A percentile compares a stretch with the other conserved stretches of the same genome.
Conservation (phyloP, 129 eudicot genomes). For the Ambrosia artemisiifolia region DNA sequence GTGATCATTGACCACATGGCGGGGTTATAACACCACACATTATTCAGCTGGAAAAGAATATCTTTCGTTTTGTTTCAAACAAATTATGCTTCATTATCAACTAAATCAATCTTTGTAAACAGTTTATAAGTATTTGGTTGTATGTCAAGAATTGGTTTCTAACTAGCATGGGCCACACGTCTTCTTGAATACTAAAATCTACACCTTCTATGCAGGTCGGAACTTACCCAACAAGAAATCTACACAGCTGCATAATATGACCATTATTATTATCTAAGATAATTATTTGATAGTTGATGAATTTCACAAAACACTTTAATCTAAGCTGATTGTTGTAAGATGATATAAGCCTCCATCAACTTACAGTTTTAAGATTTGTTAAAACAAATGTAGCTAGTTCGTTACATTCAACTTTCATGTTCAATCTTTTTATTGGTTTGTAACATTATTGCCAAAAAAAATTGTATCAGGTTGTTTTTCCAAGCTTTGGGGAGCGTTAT, state of each 20-base stretch:
- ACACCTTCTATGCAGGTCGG: no score
- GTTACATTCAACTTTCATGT: no score
- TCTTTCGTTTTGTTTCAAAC: not conserved
- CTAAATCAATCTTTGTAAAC: not conserved
- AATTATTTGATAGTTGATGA: not conserved
- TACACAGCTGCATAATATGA: no score
- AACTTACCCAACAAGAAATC: no score
- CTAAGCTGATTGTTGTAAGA: slow-evolving; percentile 2
- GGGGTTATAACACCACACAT: not conserved
- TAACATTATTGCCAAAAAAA: no score
- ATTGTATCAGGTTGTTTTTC: not conserved
- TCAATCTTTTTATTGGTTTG: no score
- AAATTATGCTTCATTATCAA: not conserved
- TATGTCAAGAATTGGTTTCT: no score
- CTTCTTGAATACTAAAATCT: no score
- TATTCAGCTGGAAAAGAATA: not conserved
- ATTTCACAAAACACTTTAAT: not conserved
- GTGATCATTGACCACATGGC: slow-evolving; percentile 4
- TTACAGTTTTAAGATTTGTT: not conserved
- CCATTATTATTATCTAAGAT: no score
- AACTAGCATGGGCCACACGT: no score
- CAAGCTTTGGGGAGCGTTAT: not conserved
- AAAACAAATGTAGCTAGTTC: no score
- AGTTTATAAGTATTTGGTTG: not conserved
- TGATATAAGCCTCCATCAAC: not conserved